Evolutionary conservation across 371 early-diverging fungal genomes (phyloP).

Genomic region (Mortierella sp.): DNA sequence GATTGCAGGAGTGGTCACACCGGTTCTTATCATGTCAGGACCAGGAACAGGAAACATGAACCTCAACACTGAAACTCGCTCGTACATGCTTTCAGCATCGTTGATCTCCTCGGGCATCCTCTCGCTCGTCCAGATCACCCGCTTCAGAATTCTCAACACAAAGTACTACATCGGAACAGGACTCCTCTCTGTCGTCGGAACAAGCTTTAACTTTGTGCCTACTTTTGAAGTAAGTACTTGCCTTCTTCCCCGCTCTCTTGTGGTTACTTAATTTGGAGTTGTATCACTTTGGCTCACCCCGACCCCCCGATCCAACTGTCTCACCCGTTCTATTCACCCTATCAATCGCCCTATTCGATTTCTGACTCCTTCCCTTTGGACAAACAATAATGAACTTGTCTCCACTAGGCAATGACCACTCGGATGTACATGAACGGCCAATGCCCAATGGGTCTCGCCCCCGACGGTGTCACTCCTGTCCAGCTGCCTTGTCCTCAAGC

Average conservation of each 20-base stretch:
- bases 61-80: slow-evolving; percentile 56
- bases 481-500: slow-evolving; percentile 64
- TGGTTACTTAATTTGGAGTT: too few relatives aligned
- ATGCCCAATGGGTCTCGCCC: slow-evolving; percentile 56
- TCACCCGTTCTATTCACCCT: too few relatives aligned
- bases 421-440: slow-evolving; percentile 52
- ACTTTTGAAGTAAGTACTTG: slow-evolving; percentile 27
- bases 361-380: too few relatives aligned
- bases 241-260: too few relatives aligned
- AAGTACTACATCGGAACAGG: slow-evolving; percentile 61
- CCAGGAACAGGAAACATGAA: slow-evolving; percentile 59
- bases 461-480: slow-evolving; percentile 52
- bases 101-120: slow-evolving; percentile 54
- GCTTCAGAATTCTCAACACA: slow-evolving; percentile 59
- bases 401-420: slow-evolving; percentile 58
- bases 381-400: too few relatives aligned
- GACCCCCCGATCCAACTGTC: slow-evolving; percentile 9
- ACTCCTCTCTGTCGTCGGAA: slow-evolving; percentile 39
- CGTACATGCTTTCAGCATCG: slow-evolving; percentile 63
- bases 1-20: slow-evolving; percentile 63
- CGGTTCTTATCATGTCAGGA: slow-evolving; percentile 60
- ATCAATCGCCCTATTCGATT: too few relatives aligned
- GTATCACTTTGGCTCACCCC: slow-evolving; percentile 52
- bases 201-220: slow-evolving; percentile 50
- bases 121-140: slow-evolving; percentile 61